Evolutionary conservation across 106 monocot genomes (phyloP).

Genomic region (Platanthera zijinensis): DNA sequence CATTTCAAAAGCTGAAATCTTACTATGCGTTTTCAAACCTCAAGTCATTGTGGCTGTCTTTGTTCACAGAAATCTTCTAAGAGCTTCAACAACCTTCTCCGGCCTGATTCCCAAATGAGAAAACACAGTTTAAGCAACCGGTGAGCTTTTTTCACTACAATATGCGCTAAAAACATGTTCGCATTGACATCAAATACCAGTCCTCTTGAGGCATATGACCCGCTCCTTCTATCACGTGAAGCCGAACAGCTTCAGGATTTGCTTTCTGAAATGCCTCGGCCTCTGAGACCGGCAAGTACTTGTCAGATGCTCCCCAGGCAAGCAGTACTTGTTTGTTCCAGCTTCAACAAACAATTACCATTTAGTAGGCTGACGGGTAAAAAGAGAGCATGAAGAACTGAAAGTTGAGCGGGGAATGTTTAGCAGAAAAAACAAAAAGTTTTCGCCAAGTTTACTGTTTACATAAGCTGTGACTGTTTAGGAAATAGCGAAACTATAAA

Average conservation of each 20-base stretch:
- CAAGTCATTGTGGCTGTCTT: background rate
- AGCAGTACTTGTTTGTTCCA: conserved; percentile 56
- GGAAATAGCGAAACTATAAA: background rate
- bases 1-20: background rate
- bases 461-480: background rate
- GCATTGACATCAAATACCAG: conserved; percentile 39
- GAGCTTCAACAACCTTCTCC: conserved; percentile 87
- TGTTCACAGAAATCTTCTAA: conserved; percentile 48
- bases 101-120: conserved; percentile 43
- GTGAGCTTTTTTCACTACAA: background rate
- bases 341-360: conserved; percentile 14
- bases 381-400: background rate
- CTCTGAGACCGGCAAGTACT: conserved; percentile 39
- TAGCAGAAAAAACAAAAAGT: too few relatives aligned
- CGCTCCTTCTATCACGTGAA: conserved; percentile 80
- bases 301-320: conserved; percentile 61
- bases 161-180: background rate
- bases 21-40: background rate
- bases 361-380: background rate
- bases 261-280: conserved; percentile 66
- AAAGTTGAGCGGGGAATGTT: too few relatives aligned
- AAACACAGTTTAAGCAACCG: conserved; percentile 5
- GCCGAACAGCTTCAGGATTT: conserved; percentile 47
- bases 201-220: conserved; percentile 99
- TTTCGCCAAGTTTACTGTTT: too few relatives aligned